These are phyloP conservation scores for Multifurca ochricompacta DNA, from an alignment of 768 basidiomycete genomes.

Conservation along the genomic window DNA sequence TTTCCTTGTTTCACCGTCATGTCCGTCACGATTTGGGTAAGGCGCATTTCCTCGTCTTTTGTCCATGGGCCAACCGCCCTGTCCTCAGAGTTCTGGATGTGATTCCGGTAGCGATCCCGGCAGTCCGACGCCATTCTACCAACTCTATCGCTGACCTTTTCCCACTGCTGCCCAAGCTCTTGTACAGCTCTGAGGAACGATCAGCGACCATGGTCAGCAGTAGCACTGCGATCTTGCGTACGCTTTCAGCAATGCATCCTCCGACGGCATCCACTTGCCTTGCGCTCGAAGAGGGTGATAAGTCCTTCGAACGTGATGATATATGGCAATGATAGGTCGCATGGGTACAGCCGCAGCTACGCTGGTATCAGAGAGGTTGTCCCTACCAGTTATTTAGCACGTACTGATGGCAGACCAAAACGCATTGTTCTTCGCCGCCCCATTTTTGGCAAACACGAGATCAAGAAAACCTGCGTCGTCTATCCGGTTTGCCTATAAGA, in stretches of 20 bases:
- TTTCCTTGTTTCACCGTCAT: constrained; percentile 69
- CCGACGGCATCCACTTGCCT: constrained; percentile 60
- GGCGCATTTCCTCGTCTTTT: constrained; percentile 68
- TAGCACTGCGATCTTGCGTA: constrained; percentile 30
- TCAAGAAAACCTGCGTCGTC: constrained; percentile 47
- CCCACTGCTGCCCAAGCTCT: constrained; percentile 72
- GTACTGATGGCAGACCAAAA: constrained; percentile 81
- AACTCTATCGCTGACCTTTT: constrained; percentile 61
- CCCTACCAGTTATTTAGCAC: constrained; percentile 21
- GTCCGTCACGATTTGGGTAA: constrained; percentile 66
- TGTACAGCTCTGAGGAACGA: constrained; percentile 48
- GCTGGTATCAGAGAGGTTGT: not conserved
- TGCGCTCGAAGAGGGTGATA: constrained; percentile 63
- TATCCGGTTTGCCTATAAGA: constrained; percentile 42
- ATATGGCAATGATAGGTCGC: constrained; percentile 77
- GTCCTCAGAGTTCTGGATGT: constrained; percentile 59
- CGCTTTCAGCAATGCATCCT: constrained; percentile 60
- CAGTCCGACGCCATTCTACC: constrained; percentile 76
- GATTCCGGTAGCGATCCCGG: constrained; percentile 80
- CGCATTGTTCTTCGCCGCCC: constrained; percentile 45
- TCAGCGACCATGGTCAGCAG: not conserved
- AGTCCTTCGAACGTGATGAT: constrained; percentile 67
- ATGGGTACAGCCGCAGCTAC: constrained; percentile 62
- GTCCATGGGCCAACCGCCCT: constrained; percentile 65
- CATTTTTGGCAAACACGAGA: constrained; percentile 61